Conservation (phyloP, 352 stramenopile genomes). For the Pythium biforme region DNA sequence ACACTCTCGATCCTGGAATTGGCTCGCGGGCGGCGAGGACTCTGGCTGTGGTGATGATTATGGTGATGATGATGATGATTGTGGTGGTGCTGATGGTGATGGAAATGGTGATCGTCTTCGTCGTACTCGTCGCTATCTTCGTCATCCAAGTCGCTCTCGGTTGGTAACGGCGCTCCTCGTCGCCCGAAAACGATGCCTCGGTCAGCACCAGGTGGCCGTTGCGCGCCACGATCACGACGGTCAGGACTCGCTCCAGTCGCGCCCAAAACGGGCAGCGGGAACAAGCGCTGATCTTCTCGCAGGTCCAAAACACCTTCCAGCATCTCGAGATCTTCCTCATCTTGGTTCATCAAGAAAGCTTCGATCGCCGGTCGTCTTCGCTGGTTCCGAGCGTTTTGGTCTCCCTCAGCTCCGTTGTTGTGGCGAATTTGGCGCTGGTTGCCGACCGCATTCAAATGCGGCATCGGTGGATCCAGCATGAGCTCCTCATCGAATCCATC, state of each 20-base stretch:
- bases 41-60: conserved; percentile 44
- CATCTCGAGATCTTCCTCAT: conserved; percentile 67
- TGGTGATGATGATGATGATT: conserved; percentile 33
- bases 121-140: conserved; percentile 28
- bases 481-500: conserved; percentile 47
- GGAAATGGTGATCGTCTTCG: conserved; percentile 25
- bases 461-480: conserved; percentile 33
- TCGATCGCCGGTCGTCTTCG: conserved; percentile 38
- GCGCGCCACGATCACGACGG: conserved; percentile 7
- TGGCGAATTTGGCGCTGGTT: conserved; percentile 36
- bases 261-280: conserved; percentile 20
- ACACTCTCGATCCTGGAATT: conserved; percentile 46
- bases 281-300: conserved; percentile 37
- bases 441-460: conserved; percentile 37
- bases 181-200: conserved; percentile 17
- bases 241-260: conserved; percentile 11
- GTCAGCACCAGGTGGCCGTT: conserved; percentile 4
- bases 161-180: background rate
- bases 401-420: conserved; percentile 23
- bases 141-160: conserved; percentile 24
- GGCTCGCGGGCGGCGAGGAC: conserved; percentile 49
- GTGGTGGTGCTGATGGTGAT: conserved; percentile 30
- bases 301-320: conserved; percentile 67
- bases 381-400: conserved; percentile 5
- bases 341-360: conserved; percentile 48